phyloP scores from a whole-genome alignment of 352 stramenopile genomes.

The Globisporangium megalacanthum region DNA sequence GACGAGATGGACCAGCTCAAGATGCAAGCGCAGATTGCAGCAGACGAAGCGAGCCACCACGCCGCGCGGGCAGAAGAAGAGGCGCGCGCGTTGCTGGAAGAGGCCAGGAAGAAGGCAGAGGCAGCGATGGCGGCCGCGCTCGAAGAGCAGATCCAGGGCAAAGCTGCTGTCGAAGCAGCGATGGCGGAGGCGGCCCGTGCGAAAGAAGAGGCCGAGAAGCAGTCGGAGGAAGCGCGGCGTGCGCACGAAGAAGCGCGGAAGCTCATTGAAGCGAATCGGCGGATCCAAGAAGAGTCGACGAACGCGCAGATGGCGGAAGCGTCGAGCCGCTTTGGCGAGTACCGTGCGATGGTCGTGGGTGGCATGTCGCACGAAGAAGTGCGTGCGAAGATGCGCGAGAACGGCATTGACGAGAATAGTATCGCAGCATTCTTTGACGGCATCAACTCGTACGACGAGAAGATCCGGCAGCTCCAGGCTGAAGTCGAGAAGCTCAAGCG shows the following conservation, averaged over 20 bases:
- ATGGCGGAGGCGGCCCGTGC: constrained; percentile 74
- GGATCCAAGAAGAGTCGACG: constrained; percentile 62
- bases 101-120: constrained; percentile 77
- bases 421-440: constrained; percentile 81
- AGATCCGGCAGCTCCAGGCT: constrained; percentile 72
- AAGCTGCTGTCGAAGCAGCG: constrained; percentile 75
- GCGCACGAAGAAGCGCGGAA: constrained; percentile 77
- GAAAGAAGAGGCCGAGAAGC: constrained; percentile 79
- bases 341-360: constrained; percentile 68
- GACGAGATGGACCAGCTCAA: constrained; percentile 85
- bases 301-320: constrained; percentile 29
- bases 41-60: constrained; percentile 72
- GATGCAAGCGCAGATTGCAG: constrained; percentile 71
- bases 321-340: constrained; percentile 53
- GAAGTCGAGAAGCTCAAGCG: constrained; percentile 82
- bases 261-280: constrained; percentile 80
- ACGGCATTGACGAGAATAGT: constrained; percentile 63
- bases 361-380: constrained; percentile 62
- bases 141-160: constrained; percentile 75
- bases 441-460: constrained; percentile 80
- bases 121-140: constrained; percentile 75
- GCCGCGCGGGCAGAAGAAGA: constrained; percentile 69
- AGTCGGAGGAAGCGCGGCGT: constrained; percentile 64
- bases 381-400: constrained; percentile 70
- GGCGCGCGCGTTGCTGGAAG: constrained; percentile 62